These are phyloP conservation scores for Tausonia pullulans DNA, from an alignment of 1,284 basidiomycete species.

Conservation along the genomic window DNA sequence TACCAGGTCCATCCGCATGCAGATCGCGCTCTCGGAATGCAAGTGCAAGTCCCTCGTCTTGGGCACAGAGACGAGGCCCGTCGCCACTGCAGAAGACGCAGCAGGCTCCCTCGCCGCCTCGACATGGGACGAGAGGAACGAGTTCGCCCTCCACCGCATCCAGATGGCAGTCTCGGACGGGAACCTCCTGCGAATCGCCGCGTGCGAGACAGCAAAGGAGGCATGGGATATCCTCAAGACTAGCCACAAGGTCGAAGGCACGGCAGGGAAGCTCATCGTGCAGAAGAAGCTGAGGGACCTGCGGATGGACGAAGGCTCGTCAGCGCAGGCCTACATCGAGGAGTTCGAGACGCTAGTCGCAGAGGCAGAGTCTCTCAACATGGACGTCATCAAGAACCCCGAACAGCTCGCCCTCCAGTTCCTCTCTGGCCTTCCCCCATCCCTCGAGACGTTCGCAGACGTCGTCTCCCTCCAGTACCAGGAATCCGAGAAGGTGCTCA, in stretches of 20 bases:
- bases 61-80: too few relatives aligned
- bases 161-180: too few relatives aligned
- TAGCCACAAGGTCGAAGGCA: neutral
- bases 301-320: neutral
- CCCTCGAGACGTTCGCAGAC: too few relatives aligned
- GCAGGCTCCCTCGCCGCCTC: too few relatives aligned
- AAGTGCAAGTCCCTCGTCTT: slow-evolving; percentile 3
- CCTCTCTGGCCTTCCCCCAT: neutral
- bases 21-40: neutral
- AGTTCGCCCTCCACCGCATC: too few relatives aligned
- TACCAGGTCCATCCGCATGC: neutral
- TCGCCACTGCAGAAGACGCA: too few relatives aligned
- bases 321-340: neutral
- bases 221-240: neutral
- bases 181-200: too few relatives aligned
- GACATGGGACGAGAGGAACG: too few relatives aligned
- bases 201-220: too few relatives aligned
- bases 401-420: neutral
- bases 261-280: neutral
- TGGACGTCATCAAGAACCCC: neutral
- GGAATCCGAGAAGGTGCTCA: too few relatives aligned
- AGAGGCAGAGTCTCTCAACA: neutral
- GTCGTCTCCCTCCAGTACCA: too few relatives aligned
- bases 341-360: neutral
- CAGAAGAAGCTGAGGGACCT: neutral